phyloP scores from a whole-genome alignment of 169 alveolate genomes.

The Eimeria sp. region DNA sequence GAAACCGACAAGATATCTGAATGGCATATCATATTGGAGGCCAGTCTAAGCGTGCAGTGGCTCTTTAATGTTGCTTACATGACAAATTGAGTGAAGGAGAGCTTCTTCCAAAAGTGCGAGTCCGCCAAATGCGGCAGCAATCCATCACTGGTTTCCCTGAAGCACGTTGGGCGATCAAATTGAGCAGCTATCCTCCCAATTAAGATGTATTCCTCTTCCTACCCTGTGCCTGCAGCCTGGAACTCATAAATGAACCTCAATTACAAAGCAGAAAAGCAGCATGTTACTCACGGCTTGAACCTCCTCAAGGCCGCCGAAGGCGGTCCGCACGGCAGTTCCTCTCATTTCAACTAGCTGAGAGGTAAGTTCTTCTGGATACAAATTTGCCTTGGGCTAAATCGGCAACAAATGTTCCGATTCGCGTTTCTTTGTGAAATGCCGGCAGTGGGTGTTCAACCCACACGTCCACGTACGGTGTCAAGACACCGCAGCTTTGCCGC shows the following conservation, averaged over 20 bases:
- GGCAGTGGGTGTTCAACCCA: conserved; percentile 3
- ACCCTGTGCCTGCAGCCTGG: conserved; percentile 84
- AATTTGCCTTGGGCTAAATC: conserved; percentile 31
- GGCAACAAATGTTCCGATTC: conserved; percentile 77
- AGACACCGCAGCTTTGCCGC: conserved; percentile 63
- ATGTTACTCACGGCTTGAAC: conserved; percentile 78
- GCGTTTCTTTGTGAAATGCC: conserved; percentile 65
- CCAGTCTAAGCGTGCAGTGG: background rate
- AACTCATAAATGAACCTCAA: background rate
- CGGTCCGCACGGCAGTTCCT: conserved; percentile 81
- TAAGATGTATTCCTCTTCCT: background rate
- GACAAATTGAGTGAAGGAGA: conserved; percentile 80
- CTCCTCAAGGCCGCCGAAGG: conserved; percentile 83
- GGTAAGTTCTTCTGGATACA: conserved; percentile 12
- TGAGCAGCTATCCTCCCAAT: background rate
- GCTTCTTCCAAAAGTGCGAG: conserved; percentile 49
- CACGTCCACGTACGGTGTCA: conserved; percentile 41
- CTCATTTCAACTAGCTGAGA: conserved; percentile 68
- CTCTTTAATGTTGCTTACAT: conserved; percentile 29
- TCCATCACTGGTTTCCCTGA: conserved; percentile 77
- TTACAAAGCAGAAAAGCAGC: background rate
- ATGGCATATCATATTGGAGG: background rate
- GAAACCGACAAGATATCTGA: conserved; percentile 92
- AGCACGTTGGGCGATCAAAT: background rate
- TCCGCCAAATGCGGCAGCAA: conserved; percentile 72